Evolutionary conservation across 345 rosid genomes (phyloP).

Genomic region (Streptanthus diversifolius): DNA sequence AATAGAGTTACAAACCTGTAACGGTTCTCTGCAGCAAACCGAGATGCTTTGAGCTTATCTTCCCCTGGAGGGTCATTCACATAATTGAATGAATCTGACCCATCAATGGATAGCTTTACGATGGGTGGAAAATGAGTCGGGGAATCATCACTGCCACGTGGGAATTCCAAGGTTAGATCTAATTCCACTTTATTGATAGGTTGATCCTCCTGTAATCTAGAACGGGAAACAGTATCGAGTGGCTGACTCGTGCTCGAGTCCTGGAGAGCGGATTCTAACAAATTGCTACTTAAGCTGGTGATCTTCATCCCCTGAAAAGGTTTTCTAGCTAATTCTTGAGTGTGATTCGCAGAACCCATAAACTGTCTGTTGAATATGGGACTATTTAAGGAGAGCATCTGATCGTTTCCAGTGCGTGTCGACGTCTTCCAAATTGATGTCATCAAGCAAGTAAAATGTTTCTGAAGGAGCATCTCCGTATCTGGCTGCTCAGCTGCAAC

Average conservation of each 20-base stretch:
- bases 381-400: constrained; percentile 45
- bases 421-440: constrained; percentile 73
- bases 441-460: constrained; percentile 82
- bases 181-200: constrained; percentile 42
- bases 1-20: constrained; percentile 53
- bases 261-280: constrained; percentile 64
- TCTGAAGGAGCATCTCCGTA: constrained; percentile 84
- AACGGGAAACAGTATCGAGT: constrained; percentile 36
- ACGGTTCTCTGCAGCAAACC: constrained; percentile 59
- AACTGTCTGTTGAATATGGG: constrained; percentile 47
- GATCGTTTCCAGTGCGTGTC: constrained; percentile 28
- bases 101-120: constrained; percentile 53
- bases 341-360: constrained; percentile 40
- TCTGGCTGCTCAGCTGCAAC: constrained; percentile 77
- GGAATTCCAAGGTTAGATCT: constrained; percentile 72
- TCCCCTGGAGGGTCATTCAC: constrained; percentile 36
- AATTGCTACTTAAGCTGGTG: constrained; percentile 52
- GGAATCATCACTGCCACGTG: constrained; percentile 42
- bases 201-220: constrained; percentile 45
- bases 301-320: constrained; percentile 49
- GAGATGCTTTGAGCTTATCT: constrained; percentile 46
- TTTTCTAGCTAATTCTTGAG: constrained; percentile 39
- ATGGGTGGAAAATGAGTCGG: constrained; percentile 49
- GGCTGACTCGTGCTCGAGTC: constrained; percentile 45
- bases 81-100: constrained; percentile 36